Conservation (phyloP, 1,139 yeast species). For the Protomyces arabidopsidicola region DNA sequence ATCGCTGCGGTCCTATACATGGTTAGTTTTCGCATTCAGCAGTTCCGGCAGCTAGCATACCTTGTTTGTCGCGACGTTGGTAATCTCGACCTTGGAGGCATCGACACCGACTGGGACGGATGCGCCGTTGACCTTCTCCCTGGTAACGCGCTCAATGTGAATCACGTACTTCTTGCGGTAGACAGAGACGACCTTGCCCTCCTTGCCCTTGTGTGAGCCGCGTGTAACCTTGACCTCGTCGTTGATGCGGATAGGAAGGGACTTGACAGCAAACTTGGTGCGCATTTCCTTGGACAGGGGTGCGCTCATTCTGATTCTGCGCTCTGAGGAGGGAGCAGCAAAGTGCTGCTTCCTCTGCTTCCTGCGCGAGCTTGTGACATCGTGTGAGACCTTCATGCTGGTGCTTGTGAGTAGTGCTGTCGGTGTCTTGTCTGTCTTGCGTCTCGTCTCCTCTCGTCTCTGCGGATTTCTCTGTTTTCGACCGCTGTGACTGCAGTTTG, state of each 20-base stretch:
- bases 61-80: constrained; percentile 38
- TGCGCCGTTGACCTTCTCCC: constrained; percentile 98
- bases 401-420: background rate
- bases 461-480: background rate
- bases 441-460: too few species aligned
- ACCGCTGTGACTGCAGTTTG: background rate
- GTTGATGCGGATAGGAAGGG: constrained; percentile 97
- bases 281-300: constrained; percentile 99
- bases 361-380: constrained; percentile 99
- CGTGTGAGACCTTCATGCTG: constrained; percentile 30
- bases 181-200: constrained; percentile 96
- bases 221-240: constrained; percentile 95
- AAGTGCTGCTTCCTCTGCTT: constrained; percentile 99
- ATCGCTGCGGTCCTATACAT: constrained; percentile 17
- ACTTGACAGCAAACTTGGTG: constrained; percentile 80
- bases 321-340: constrained; percentile 93
- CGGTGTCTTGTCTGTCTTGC: too few species aligned
- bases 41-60: background rate
- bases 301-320: constrained; percentile 95
- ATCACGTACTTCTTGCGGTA: constrained; percentile 98
- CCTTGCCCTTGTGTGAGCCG: constrained; percentile 99
- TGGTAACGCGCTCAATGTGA: constrained; percentile 95
- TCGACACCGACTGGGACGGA: constrained; percentile 95
- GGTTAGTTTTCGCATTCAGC: background rate
- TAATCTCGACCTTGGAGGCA: constrained; percentile 98